Evolutionary conservation across 2,329 filamentous ascomycete species (phyloP).

Genomic region (Grosmannia clavigera): DNA sequence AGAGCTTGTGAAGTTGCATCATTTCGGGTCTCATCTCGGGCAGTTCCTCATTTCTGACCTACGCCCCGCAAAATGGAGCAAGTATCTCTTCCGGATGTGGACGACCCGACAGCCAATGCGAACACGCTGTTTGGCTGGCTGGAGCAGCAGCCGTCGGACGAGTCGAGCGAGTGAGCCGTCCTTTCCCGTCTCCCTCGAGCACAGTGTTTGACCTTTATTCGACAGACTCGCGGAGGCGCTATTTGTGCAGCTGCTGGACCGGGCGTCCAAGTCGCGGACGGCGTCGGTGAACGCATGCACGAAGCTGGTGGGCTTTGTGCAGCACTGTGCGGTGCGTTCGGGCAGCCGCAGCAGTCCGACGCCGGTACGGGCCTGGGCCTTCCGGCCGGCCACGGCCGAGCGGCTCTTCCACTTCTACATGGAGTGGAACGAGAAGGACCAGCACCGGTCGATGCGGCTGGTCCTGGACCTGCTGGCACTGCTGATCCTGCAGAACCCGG

Average conservation of each 20-base stretch:
- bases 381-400: slow-evolving; percentile 32
- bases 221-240: slow-evolving; percentile 15
- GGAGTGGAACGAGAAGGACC: slow-evolving; percentile 55
- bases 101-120: slow-evolving; percentile 15
- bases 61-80: background rate
- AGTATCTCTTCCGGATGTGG: slow-evolving; percentile 10
- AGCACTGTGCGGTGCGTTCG: slow-evolving; percentile 35
- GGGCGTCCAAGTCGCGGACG: slow-evolving; percentile 40
- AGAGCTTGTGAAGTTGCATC: background rate
- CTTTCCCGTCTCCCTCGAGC: background rate
- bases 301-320: slow-evolving; percentile 50
- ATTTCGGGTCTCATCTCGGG: background rate
- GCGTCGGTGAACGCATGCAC: slow-evolving; percentile 45
- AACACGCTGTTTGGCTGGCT: slow-evolving; percentile 17
- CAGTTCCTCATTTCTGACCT: background rate
- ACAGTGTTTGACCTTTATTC: background rate
- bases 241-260: slow-evolving; percentile 34
- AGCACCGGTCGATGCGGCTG: slow-evolving; percentile 50
- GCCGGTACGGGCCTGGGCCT: slow-evolving; percentile 35
- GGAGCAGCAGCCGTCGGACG: slow-evolving; percentile 9
- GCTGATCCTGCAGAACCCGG: slow-evolving; percentile 38
- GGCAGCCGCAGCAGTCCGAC: slow-evolving; percentile 25
- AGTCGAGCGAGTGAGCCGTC: slow-evolving; percentile 3
- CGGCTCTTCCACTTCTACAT: slow-evolving; percentile 50
- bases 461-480: slow-evolving; percentile 45